phyloP scores from a whole-genome alignment of 176 grass and related monocot species.

The Lolium perenne region DNA sequence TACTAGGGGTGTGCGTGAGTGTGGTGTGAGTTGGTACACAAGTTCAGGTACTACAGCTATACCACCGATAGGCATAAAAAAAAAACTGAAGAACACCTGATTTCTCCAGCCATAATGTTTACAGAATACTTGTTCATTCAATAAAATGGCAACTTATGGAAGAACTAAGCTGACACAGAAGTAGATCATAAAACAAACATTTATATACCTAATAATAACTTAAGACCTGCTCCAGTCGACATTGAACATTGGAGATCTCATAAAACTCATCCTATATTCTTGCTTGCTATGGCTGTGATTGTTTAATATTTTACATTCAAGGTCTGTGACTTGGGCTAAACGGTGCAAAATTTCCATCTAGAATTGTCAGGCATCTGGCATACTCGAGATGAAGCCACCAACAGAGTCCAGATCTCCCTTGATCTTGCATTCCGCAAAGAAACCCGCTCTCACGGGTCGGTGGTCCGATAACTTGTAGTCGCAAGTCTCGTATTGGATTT shows the following conservation, averaged over 20 bases:
- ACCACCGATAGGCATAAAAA: too few species aligned
- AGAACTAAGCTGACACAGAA: not conserved
- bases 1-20: too few species aligned
- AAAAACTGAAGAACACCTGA: not conserved
- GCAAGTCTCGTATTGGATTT: constrained; percentile 73
- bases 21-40: too few species aligned
- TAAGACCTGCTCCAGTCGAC: not conserved
- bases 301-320: not conserved
- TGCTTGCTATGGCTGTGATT: not conserved
- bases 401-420: constrained; percentile 31
- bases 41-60: too few species aligned
- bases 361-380: not conserved
- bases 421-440: constrained; percentile 55
- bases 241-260: not conserved
- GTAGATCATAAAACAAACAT: not conserved
- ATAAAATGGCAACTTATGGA: not conserved
- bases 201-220: not conserved
- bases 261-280: not conserved
- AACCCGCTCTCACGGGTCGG: constrained; percentile 72
- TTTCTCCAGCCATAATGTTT: not conserved
- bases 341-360: not conserved
- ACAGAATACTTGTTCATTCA: not conserved
- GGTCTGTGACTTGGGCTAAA: not conserved
- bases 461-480: constrained; percentile 80
- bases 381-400: constrained; percentile 33